Percentiles rank a stretch among this genome's conserved stretches.
Conservation (phyloP, 1,284 basidiomycete genomes). For the Boletus smithii region DNA sequence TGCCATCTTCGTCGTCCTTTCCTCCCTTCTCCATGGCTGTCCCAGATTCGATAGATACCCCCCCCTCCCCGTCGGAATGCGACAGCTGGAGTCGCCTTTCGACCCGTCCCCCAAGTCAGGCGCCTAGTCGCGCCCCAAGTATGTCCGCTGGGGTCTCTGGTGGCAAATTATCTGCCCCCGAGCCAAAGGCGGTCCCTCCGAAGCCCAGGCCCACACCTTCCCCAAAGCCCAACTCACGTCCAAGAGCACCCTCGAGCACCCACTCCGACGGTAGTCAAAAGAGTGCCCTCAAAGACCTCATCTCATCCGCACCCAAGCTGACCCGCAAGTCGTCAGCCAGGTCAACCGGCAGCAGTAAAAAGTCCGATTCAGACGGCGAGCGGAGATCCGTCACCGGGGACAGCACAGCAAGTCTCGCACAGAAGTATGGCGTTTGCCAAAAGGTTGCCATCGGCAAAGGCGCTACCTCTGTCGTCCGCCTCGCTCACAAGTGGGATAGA, state of each 20-base stretch:
- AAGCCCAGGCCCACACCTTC: conserved; percentile 30
- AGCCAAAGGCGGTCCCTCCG: conserved; percentile 22
- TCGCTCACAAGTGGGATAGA: conserved; percentile 99
- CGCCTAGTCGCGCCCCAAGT: conserved; percentile 53
- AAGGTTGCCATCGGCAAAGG: conserved; percentile 97
- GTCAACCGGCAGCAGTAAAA: conserved; percentile 59
- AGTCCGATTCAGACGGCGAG: conserved; percentile 67
- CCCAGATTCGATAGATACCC: conserved; percentile 48
- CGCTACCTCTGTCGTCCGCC: conserved; percentile 91
- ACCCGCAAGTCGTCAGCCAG: conserved; percentile 67
- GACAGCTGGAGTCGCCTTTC: conserved; percentile 62
- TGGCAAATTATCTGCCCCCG: conserved; percentile 34
- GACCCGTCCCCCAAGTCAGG: conserved; percentile 56
- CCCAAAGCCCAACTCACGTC: conserved; percentile 30
- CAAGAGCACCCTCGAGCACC: conserved; percentile 44
- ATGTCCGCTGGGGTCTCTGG: conserved; percentile 51
- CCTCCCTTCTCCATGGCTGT: conserved; percentile 36
- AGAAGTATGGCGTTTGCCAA: conserved; percentile 98
- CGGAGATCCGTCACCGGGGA: conserved; percentile 60
- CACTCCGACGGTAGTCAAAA: conserved; percentile 65
- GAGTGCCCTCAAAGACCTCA: conserved; percentile 81
- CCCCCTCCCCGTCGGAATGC: conserved; percentile 54
- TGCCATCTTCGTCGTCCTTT: not conserved
- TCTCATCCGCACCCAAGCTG: conserved; percentile 65
- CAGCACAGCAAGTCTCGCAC: conserved; percentile 61